Percentiles rank a stretch among this genome's conserved stretches.
These are phyloP conservation scores for Salvia sclarea DNA, from an alignment of 305 asterid species.

Conservation along the genomic window DNA sequence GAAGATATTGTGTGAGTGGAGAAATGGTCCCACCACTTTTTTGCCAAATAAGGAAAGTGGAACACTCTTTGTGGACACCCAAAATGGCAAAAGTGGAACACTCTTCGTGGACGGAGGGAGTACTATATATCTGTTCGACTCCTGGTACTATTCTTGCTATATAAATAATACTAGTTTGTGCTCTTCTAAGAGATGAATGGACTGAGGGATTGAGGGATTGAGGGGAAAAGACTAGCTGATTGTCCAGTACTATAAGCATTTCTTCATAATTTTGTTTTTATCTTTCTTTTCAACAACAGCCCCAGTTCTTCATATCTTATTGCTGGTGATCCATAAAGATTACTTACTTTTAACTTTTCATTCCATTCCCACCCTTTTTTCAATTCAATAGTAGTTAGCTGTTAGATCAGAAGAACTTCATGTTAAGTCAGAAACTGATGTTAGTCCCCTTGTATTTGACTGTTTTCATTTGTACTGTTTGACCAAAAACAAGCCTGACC, in stretches of 20 bases:
- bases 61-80: too few species aligned
- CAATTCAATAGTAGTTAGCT: not conserved
- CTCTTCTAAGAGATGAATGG: not conserved
- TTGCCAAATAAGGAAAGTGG: too few species aligned
- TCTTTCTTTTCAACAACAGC: not conserved
- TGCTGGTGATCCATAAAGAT: not conserved
- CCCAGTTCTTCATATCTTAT: not conserved
- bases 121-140: not conserved
- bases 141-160: not conserved
- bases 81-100: too few species aligned
- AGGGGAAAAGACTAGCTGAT: not conserved
- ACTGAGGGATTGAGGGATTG: not conserved
- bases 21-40: too few species aligned
- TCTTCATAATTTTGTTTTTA: not conserved
- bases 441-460: constrained; percentile 9
- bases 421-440: not conserved
- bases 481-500: not conserved
- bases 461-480: not conserved
- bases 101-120: too few species aligned
- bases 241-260: not conserved
- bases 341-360: too few species aligned
- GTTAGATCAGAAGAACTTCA: not conserved
- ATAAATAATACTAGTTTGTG: not conserved
- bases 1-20: too few species aligned
- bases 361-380: not conserved